A percentile compares a stretch with the other conserved stretches of the same genome.
These are phyloP conservation scores for Colletotrichum tabaci DNA, from an alignment of 2,329 filamentous ascomycete species.

Conservation along the genomic window DNA sequence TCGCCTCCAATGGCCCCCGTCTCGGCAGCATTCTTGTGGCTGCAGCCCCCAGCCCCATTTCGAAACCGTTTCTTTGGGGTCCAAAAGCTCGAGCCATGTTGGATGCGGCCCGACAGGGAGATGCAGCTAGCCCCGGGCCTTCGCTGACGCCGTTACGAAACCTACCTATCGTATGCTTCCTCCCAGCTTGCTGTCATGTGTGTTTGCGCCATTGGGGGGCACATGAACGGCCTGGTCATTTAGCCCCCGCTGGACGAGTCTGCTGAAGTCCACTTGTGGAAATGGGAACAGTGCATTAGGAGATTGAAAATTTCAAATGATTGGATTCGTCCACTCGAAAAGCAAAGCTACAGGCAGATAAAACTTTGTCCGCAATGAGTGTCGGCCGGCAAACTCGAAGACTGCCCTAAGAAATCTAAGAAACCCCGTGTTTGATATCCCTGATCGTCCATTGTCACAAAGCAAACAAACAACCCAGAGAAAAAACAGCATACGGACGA, in stretches of 20 bases:
- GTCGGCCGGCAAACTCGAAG: background rate
- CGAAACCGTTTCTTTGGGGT: slow-evolving; percentile 20
- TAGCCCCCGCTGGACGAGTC: background rate
- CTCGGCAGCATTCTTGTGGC: slow-evolving; percentile 1
- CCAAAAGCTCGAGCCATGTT: slow-evolving; percentile 4
- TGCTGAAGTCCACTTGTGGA: background rate
- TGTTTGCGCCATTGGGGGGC: background rate
- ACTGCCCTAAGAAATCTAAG: slow-evolving; percentile 20
- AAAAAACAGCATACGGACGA: slow-evolving; percentile 16
- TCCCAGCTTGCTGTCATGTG: background rate
- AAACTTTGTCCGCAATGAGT: background rate
- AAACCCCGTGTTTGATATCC: slow-evolving; percentile 26
- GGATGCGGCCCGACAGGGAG: slow-evolving; percentile 21
- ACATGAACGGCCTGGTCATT: background rate
- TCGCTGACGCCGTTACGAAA: background rate
- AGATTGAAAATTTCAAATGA: slow-evolving; percentile 15
- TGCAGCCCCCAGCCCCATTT: slow-evolving; percentile 32
- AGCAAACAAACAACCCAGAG: slow-evolving; percentile 11
- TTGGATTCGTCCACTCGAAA: slow-evolving; percentile 25
- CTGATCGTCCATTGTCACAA: background rate
- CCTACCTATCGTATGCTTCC: too few species aligned
- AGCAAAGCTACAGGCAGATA: slow-evolving; percentile 16
- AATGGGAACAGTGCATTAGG: background rate
- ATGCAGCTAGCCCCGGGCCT: slow-evolving; percentile 7
- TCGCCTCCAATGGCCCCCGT: slow-evolving; percentile 2